Conservation (phyloP, 805 yeast species). For the Myxozyma udenii region DNA sequence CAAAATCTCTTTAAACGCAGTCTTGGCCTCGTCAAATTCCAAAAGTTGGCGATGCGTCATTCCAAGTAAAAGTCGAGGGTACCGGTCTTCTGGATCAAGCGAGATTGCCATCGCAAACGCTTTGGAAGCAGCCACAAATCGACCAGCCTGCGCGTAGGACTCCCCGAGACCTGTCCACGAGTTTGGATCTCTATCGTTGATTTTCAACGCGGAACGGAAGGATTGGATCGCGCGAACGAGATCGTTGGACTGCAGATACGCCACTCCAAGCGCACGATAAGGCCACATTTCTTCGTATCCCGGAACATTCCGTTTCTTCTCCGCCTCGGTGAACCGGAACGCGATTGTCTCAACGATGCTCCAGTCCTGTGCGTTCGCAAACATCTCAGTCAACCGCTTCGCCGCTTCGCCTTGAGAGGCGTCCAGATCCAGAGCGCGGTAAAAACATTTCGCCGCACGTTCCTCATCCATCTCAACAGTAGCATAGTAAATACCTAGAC, state of each 20-base stretch:
- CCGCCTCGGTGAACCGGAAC: slow-evolving; percentile 60
- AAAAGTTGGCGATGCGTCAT: slow-evolving; percentile 60
- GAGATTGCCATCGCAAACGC: slow-evolving; percentile 68
- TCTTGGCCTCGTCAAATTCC: slow-evolving; percentile 61
- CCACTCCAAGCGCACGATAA: slow-evolving; percentile 77
- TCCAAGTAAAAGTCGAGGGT: slow-evolving; percentile 66
- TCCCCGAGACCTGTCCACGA: slow-evolving; percentile 98
- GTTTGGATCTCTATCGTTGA: slow-evolving; percentile 61
- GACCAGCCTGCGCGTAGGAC: slow-evolving; percentile 79
- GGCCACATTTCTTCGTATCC: slow-evolving; percentile 60
- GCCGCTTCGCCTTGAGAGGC: slow-evolving; percentile 74
- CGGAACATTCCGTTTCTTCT: slow-evolving; percentile 37
- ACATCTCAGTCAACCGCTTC: slow-evolving; percentile 62
- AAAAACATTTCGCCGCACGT: slow-evolving; percentile 81
- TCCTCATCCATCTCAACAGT: slow-evolving; percentile 54
- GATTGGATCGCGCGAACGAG: slow-evolving; percentile 68
- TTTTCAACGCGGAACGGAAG: slow-evolving; percentile 80
- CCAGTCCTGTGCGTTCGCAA: slow-evolving; percentile 74
- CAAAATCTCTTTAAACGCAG: slow-evolving; percentile 46
- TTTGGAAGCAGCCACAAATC: slow-evolving; percentile 79
- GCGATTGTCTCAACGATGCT: slow-evolving; percentile 74
- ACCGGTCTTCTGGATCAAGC: slow-evolving; percentile 47
- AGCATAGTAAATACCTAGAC: slow-evolving; percentile 72
- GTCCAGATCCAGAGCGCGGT: slow-evolving; percentile 85
- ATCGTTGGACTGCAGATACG: slow-evolving; percentile 45